Base-by-base conservation (phyloP, 441 rosid genomes). In the Pelargonium fulgidum region DNA sequence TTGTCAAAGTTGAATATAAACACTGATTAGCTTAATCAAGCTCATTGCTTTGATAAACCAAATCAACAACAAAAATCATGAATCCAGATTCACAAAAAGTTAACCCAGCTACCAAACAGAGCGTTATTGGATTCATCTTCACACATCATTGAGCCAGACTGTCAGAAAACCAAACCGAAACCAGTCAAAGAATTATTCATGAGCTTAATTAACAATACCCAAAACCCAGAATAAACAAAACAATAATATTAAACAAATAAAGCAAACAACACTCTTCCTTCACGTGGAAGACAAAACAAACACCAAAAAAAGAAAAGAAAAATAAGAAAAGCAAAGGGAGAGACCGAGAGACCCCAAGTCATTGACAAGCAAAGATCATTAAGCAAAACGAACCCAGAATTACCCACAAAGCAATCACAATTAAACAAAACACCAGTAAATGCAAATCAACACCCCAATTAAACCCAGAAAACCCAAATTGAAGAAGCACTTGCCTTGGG, bases 401-500 rank as follows among this genome's bases (percentile, higher is more conserved):
- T 13, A 13, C 64, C 24, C 52, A 59, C 63, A 54, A 22, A 20
- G 16, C 4, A 70, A 64, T 7, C 47, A 64, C 33, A 48, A 17
- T 7, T 7, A 68, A 54, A 68, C 33, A 36, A 17, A 22, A 39
- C 42, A 61, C 39, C 67, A 64, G 11, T 11, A 33, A 68, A 7
- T 59, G 64, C 64, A 0, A 47, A 61, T 13, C 61, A 64, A 73
- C 8, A 8, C 42, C 42, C 64, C 36, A 42, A 52, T 54, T 33
- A 64, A 59, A 59, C 64, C 64, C 64, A 59, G 64, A 59, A 59
- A 59, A 22, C 33, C 29, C 33, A 59, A 39, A 39, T 39, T 39
- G 12, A n/a, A 16, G 68, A 68, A 73, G 10, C 36, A 17, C 77
- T 65, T 71, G 64, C 78, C 78, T 78, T 69, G 14, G 29, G 61